Conservation (phyloP, 2,329 filamentous ascomycete species). For the Dactylella cylindrospora region DNA sequence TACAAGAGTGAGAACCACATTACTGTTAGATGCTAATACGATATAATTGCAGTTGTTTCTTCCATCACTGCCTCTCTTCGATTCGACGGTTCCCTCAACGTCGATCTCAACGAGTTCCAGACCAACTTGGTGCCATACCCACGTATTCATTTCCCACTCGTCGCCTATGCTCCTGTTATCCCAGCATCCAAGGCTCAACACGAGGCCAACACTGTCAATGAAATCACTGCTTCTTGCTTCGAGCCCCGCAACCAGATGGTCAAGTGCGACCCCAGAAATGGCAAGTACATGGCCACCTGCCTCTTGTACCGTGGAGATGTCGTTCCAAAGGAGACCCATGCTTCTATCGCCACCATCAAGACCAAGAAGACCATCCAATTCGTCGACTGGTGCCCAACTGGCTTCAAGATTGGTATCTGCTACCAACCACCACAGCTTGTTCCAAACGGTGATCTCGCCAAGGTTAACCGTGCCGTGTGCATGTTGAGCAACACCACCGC, state of each 20-base stretch:
- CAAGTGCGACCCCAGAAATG: constrained; percentile 96
- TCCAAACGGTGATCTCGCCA: constrained; percentile 93
- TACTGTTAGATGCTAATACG: constrained; percentile 11
- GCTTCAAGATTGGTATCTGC: constrained; percentile 99
- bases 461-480: constrained; percentile 98
- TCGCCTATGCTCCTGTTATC: constrained; percentile 92
- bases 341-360: constrained; percentile 92
- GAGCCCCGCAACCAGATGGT: constrained; percentile 99
- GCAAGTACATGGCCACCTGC: constrained; percentile 99
- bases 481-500: constrained; percentile 99
- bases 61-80: constrained; percentile 98
- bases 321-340: constrained; percentile 92
- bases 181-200: constrained; percentile 93
- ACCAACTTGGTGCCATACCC: constrained; percentile 99
- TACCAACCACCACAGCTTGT: constrained; percentile 97
- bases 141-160: constrained; percentile 98
- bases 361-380: constrained; percentile 99
- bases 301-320: constrained; percentile 98
- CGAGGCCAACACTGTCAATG: constrained; percentile 96
- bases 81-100: constrained; percentile 97
- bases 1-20: constrained; percentile 42
- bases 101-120: constrained; percentile 99
- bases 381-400: constrained; percentile 99
- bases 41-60: constrained; percentile 77
- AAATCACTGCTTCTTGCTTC: constrained; percentile 99